Evolutionary conservation across 192 early-diverging fungal species (phyloP).

Genomic region (Oehlia diaphana): DNA sequence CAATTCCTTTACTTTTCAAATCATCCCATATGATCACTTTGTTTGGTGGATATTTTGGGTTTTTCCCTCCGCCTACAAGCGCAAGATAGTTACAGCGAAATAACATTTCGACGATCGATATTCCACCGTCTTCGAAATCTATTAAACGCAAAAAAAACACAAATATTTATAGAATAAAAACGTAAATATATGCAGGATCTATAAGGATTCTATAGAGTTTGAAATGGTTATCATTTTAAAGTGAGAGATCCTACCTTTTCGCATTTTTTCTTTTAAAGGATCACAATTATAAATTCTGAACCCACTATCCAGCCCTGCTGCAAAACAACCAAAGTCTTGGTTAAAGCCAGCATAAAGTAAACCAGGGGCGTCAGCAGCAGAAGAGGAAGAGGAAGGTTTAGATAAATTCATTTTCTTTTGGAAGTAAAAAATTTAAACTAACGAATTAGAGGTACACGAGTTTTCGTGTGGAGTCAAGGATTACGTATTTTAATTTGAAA

Average conservation of each 20-base stretch:
- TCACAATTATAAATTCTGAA: slow-evolving; percentile 86
- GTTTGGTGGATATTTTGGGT: slow-evolving; percentile 84
- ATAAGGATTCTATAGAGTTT: neutral
- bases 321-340: slow-evolving; percentile 84
- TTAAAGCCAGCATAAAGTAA: slow-evolving; percentile 81
- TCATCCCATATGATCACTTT: slow-evolving; percentile 90
- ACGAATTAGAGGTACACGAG: neutral
- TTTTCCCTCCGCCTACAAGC: slow-evolving; percentile 80
- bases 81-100: slow-evolving; percentile 85
- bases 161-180: neutral
- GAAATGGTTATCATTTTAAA: neutral
- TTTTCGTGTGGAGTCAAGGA: neutral
- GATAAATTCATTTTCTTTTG: slow-evolving; percentile 45
- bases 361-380: slow-evolving; percentile 54
- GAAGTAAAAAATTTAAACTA: neutral
- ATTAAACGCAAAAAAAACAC: neutral
- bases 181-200: neutral
- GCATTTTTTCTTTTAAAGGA: slow-evolving; percentile 81
- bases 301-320: slow-evolving; percentile 75
- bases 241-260: slow-evolving; percentile 47
- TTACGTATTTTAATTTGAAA: neutral
- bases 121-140: slow-evolving; percentile 83
- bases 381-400: slow-evolving; percentile 47
- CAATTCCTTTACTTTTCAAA: slow-evolving; percentile 63
- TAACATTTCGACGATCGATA: slow-evolving; percentile 81